Evolutionary conservation across 2,329 filamentous ascomycete species (phyloP), one percentile per base, ranked within the genome.

Genomic region (Plenodomus lindquistii): DNA sequence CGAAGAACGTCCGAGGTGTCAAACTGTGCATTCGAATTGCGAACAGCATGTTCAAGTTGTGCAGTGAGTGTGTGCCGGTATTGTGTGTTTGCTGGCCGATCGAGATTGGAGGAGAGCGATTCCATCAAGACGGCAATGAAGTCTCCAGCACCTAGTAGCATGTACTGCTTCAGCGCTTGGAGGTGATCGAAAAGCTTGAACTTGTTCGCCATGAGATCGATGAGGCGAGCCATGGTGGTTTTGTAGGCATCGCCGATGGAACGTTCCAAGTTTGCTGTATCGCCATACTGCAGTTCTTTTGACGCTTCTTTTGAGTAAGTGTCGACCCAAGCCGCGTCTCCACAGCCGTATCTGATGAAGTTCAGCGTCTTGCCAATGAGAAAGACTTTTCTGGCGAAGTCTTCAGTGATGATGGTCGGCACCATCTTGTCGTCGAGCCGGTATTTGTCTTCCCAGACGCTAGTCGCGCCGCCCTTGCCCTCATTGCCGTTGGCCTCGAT

Each of bases 181-280:
- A 99, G 80, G 69, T 99, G 95, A 46, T 95, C 88, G 65, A 97
- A 96, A 0, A 99, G 79, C 58, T 93, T 90, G 75, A 99, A 99
- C 65, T 97, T 97, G 60, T 87, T 86, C 43, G 88, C 89, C 93
- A 99, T 97, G 45, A 99, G 82, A 66, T 92, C 82, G 63, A 96
- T 95, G 21, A 97, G 80, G 13, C 93, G 88, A 47, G 91, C 91
- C 93, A 99, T 99, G 5, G 95, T 97, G 0, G 91, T 94, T 73
- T 96, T 96, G 77, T 99, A 96, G 2, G 95, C 94, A 62, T 97
- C 90, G 61, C 97, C 94, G 61, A 99, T 99, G 73, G 91, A 97
- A 1, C 85, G 85, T 69, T 96, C 92, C 0, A 99, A 81, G 1
- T 88, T 95, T 0, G 90, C 90, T 7, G 92, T 97, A 72, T 97